Evolutionary conservation across 1,139 yeast species (phyloP).

Genomic region (Debaryomyces robertsiae): DNA sequence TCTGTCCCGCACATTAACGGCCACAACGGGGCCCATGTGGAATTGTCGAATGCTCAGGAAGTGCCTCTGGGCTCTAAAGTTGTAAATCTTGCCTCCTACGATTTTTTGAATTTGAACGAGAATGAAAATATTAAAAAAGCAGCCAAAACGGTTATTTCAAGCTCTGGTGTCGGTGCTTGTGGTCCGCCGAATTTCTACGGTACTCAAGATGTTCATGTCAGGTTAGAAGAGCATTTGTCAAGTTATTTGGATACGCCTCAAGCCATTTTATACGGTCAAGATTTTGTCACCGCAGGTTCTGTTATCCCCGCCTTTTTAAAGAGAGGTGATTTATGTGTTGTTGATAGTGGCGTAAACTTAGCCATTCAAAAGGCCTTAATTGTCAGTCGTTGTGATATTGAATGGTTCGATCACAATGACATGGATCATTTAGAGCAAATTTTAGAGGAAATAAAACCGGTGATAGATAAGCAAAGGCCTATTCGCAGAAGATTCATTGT

Average conservation of each 20-base stretch:
- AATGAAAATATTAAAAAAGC: conserved; percentile 50
- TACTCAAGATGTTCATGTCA: conserved; percentile 87
- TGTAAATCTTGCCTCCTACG: conserved; percentile 64
- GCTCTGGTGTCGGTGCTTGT: conserved; percentile 96
- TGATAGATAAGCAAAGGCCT: conserved; percentile 66
- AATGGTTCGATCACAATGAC: conserved; percentile 87
- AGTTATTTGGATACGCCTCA: conserved; percentile 73
- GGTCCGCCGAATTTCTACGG: conserved; percentile 99
- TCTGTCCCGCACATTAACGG: conserved; percentile 67
- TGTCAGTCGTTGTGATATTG: conserved; percentile 82
- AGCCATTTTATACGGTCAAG: conserved; percentile 90
- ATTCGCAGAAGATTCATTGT: conserved; percentile 85
- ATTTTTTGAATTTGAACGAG: conserved; percentile 61
- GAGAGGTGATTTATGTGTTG: conserved; percentile 91
- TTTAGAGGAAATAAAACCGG: conserved; percentile 63
- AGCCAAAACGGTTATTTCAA: conserved; percentile 60
- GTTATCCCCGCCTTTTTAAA: conserved; percentile 95
- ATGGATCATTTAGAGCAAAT: conserved; percentile 76
- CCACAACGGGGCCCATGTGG: conserved; percentile 54
- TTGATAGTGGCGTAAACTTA: conserved; percentile 76
- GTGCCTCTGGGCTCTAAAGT: conserved; percentile 34
- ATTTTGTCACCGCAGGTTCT: conserved; percentile 87
- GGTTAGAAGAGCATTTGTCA: conserved; percentile 77
- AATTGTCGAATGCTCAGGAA: conserved; percentile 13
- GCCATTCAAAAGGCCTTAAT: conserved; percentile 87